A percentile compares a stretch with the other conserved stretches of the same genome.
Evolutionary conservation across 2,329 filamentous ascomycete species (phyloP).

Genomic region (Colletotrichum magnum): DNA sequence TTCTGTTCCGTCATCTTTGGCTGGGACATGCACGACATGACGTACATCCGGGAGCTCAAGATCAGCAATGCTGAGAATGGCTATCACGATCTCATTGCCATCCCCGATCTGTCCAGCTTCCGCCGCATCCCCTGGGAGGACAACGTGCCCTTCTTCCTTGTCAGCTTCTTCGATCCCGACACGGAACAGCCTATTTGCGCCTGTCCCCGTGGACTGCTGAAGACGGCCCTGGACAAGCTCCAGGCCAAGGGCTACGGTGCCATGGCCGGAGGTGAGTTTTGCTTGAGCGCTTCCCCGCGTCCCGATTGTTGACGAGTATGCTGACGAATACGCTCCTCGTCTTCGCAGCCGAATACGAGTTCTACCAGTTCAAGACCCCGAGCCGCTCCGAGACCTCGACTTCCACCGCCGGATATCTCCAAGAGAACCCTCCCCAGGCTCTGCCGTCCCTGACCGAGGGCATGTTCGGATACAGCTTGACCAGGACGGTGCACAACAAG

Average conservation of each 20-base stretch:
- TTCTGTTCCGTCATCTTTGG: constrained; percentile 96
- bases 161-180: constrained; percentile 88
- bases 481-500: constrained; percentile 88
- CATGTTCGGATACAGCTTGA: constrained; percentile 96
- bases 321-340: too few relatives aligned
- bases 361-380: constrained; percentile 89
- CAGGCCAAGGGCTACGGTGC: constrained; percentile 80
- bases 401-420: constrained; percentile 81
- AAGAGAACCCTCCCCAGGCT: constrained; percentile 78
- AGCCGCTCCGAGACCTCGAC: constrained; percentile 67
- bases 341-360: constrained; percentile 89
- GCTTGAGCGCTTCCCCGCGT: background rate
- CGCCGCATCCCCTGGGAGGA: constrained; percentile 93
- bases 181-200: constrained; percentile 79
- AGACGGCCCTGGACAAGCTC: constrained; percentile 76
- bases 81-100: constrained; percentile 86
- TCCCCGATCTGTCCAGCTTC: constrained; percentile 83
- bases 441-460: constrained; percentile 88
- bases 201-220: constrained; percentile 84
- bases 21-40: constrained; percentile 97
- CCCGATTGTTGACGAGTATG: too few relatives aligned
- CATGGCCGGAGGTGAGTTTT: constrained; percentile 85
- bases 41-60: constrained; percentile 86
- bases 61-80: constrained; percentile 94
- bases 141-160: constrained; percentile 86